phyloP scores from a whole-genome alignment of 768 basidiomycete species.

The Termitomyces titanicus region DNA sequence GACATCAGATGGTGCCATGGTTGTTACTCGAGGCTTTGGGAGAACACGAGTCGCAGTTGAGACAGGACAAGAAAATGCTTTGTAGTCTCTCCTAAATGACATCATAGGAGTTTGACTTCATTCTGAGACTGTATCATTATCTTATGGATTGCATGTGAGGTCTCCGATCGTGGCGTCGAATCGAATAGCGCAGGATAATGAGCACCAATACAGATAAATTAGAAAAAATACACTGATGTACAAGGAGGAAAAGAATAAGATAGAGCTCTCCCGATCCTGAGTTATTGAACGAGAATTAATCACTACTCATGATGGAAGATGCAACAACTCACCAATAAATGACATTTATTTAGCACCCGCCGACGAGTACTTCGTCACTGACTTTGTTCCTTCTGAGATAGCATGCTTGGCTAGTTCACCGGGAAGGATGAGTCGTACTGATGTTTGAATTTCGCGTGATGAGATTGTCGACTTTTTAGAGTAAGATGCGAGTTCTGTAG shows the following conservation, averaged over 20 bases:
- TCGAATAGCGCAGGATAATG: not conserved
- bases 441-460: slow-evolving; percentile 96
- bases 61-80: not conserved
- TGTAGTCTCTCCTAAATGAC: not conserved
- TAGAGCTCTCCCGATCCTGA: slow-evolving; percentile 6
- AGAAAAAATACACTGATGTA: slow-evolving; percentile 34
- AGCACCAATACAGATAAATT: slow-evolving; percentile 18
- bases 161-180: not conserved
- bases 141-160: not conserved
- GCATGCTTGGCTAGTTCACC: slow-evolving; percentile 94
- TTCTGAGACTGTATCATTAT: not conserved
- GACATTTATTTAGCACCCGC: slow-evolving; percentile 58
- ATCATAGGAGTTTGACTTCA: not conserved
- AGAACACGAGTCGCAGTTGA: not conserved
- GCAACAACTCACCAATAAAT: slow-evolving; percentile 6
- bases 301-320: not conserved
- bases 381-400: slow-evolving; percentile 93
- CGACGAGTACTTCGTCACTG: slow-evolving; percentile 85
- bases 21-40: not conserved
- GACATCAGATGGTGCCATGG: slow-evolving; percentile 36
- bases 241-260: slow-evolving; percentile 22
- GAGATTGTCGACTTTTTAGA: slow-evolving; percentile 99
- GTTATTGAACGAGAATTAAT: not conserved
- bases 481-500: slow-evolving; percentile 89
- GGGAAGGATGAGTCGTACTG: slow-evolving; percentile 94